Evolutionary conservation across 345 rosid genomes (phyloP), one percentile per base, ranked within the genome.

Genomic region (Abelmoschus esculentus): DNA sequence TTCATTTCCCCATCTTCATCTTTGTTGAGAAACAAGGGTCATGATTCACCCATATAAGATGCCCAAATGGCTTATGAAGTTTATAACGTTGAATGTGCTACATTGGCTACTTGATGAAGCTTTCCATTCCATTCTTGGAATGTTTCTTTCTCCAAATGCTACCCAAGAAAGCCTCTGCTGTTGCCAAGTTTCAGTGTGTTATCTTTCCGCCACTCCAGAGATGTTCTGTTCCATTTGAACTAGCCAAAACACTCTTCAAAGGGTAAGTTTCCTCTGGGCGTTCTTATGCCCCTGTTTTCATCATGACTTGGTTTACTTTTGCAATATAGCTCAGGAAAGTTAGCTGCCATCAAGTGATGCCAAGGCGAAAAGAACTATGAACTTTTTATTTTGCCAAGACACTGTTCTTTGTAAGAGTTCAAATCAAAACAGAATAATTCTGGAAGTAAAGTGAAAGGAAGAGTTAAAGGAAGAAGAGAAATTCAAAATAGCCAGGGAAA

Each of bases 21-120:
- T 28, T 14, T 38, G 19, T 13, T 17, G 15, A 75, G 69, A 68
- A 75, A 19, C 19, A 74, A 54, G 64, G 42, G 61, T 34, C 56
- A 77, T 38, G 78, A 73, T 26, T 60, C 61, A 70, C 29, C 78
- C 3, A 31, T 63, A 38, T 85, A 83, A 61, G 86, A 85, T 73
- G 84, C 75, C 9, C 72, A 75, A 46, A 65, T 72, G 53, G 93
- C 93, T 3, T 89, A 86, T 52, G 86, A 83, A 78, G 88, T 89
- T 58, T 89, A 82, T 54, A 82, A 78, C 72, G 86, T 83, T 1
- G 95, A 88, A 13, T 80, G 87, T 66, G 89, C 91, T 0, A 80
- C 91, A 14, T 70, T 89, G 73, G 89, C 89, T 44, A 84, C 83
- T 14, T 50, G 22, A 50, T 50, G 55, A 6, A n/a, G 19, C 19